Percentiles rank a stretch among this genome's conserved stretches.
These are phyloP conservation scores for Stenogyne calaminthoides DNA, from an alignment of 305 asterid species.

Conservation along the genomic window DNA sequence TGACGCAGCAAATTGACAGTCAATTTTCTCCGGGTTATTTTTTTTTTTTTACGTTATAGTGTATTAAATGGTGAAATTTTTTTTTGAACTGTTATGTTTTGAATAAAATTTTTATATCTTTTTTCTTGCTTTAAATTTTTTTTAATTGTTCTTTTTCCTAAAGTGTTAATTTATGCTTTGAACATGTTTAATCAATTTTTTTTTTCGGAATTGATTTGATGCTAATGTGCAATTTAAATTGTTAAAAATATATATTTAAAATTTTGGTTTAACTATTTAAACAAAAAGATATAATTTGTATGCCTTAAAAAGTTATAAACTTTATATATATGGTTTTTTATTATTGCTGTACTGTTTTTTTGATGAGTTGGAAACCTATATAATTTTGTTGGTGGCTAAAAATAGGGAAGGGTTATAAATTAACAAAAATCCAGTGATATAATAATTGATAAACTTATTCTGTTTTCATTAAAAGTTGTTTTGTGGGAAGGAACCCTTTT, in stretches of 20 bases:
- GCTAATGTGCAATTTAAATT: background rate
- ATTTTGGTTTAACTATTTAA: background rate
- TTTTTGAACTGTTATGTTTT: background rate
- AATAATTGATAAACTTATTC: background rate
- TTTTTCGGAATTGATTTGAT: background rate
- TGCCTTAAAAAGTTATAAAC: background rate
- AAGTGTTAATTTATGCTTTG: conserved; percentile 20
- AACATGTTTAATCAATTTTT: background rate
- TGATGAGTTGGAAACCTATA: background rate
- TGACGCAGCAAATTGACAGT: conserved; percentile 48
- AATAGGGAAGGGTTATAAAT: background rate
- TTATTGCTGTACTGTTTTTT: conserved; percentile 13
- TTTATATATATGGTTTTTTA: background rate
- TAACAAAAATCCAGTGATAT: background rate
- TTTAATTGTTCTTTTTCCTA: background rate
- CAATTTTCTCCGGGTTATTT: conserved; percentile 47
- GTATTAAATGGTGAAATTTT: background rate
- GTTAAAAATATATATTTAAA: background rate
- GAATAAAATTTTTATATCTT: background rate
- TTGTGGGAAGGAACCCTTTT: background rate
- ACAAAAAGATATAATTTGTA: background rate
- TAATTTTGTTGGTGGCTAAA: background rate
- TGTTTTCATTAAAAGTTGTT: conserved; percentile 6
- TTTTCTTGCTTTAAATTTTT: background rate
- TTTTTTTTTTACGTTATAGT: background rate